A percentile compares a stretch with the other conserved stretches of the same genome.
Conservation (phyloP, 805 yeast species). For the Pichia manshurica region DNA sequence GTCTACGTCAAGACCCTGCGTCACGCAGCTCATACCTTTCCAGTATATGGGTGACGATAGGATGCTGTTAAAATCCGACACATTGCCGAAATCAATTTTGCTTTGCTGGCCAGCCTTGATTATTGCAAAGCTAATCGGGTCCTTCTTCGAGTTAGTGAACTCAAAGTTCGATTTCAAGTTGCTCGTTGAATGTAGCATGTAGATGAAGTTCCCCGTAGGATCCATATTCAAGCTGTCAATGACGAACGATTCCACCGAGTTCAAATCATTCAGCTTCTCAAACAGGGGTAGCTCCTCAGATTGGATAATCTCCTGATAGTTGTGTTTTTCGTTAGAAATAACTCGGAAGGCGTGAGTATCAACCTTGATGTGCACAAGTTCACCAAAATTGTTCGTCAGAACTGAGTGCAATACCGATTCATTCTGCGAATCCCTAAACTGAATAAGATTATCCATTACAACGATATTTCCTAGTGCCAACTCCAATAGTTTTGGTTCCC, state of each 20-base stretch:
- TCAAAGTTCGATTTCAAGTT: conserved; percentile 1
- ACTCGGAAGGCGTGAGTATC: neutral
- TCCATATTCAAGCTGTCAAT: conserved; percentile 8
- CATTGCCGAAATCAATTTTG: conserved; percentile 1
- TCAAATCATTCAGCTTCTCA: conserved; percentile 13
- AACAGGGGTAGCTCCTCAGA: conserved; percentile 14
- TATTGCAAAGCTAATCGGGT: conserved; percentile 6
- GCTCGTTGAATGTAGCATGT: neutral
- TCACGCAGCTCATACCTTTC: conserved; percentile 3
- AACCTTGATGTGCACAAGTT: conserved; percentile 9
- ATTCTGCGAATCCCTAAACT: conserved; percentile 1
- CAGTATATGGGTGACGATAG: conserved; percentile 13
- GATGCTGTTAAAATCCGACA: conserved; percentile 10
- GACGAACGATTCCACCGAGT: neutral
- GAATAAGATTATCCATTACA: conserved; percentile 8
- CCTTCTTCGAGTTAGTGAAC: conserved; percentile 7
- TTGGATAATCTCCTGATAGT: conserved; percentile 12
- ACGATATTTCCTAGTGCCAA: neutral
- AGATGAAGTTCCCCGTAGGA: conserved; percentile 6
- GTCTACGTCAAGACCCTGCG: neutral
- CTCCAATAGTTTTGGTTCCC: neutral
- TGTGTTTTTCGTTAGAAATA: neutral
- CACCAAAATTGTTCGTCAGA: conserved; percentile 12
- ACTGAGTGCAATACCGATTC: conserved; percentile 2
- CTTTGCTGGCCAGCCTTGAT: neutral